A percentile compares a stretch with the other conserved stretches of the same genome.
Conservation (phyloP, 305 asterid species). For the Fraxinus sp. region DNA sequence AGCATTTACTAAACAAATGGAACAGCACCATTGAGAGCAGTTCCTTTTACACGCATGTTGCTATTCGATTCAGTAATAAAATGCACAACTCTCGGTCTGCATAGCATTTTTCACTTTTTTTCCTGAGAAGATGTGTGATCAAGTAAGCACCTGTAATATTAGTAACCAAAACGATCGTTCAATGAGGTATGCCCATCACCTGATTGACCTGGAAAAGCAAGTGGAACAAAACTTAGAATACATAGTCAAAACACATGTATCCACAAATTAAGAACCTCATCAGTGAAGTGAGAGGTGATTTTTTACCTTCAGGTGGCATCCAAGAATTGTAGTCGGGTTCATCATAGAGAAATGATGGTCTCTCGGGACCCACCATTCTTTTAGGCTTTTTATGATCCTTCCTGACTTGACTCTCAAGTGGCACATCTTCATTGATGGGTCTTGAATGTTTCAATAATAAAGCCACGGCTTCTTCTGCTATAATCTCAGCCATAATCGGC, state of each 20-base stretch:
- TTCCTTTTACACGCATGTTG: neutral
- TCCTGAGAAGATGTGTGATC: neutral
- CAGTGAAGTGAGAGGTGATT: neutral
- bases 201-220: conserved; percentile 69
- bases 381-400: conserved; percentile 58
- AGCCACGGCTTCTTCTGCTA: conserved; percentile 87
- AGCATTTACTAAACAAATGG: neutral
- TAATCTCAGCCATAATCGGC: conserved; percentile 39
- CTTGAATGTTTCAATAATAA: conserved; percentile 76
- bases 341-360: conserved; percentile 52
- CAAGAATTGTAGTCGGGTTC: conserved; percentile 59
- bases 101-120: neutral
- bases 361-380: conserved; percentile 75
- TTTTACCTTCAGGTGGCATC: conserved; percentile 97
- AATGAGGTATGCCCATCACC: conserved; percentile 95
- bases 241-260: neutral
- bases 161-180: conserved; percentile 90
- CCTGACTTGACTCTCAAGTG: conserved; percentile 31
- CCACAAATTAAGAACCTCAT: neutral
- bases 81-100: neutral
- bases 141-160: conserved; percentile 6
- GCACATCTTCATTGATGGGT: conserved; percentile 25
- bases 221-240: neutral
- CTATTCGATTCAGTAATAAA: neutral
- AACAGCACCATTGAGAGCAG: neutral